phyloP scores from a whole-genome alignment of 805 yeast species.

The Pichia paraexigua region DNA sequence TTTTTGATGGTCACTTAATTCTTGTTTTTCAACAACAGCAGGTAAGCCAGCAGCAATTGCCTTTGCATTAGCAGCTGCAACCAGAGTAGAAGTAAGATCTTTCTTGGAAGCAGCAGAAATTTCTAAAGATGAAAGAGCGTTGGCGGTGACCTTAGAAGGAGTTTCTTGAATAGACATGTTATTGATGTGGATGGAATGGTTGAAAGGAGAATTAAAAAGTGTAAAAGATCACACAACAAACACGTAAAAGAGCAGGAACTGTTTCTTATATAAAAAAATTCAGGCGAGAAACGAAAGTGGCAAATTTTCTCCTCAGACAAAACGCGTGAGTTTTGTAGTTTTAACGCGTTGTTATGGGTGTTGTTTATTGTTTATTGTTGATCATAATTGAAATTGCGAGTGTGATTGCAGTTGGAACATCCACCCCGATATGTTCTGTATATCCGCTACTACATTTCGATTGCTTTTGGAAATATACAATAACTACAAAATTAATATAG shows the following conservation, averaged over 20 bases:
- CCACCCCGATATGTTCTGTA: not conserved
- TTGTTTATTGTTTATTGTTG: not conserved
- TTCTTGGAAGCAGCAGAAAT: conserved; percentile 33
- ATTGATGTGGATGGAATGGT: not conserved
- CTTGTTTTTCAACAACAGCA: conserved; percentile 14
- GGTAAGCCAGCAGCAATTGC: conserved; percentile 18
- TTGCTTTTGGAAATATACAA: not conserved
- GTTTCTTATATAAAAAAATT: not conserved
- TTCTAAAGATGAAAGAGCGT: conserved; percentile 45
- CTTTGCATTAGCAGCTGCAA: conserved; percentile 34
- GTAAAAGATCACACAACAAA: not conserved
- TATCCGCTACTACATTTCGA: not conserved
- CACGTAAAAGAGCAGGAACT: not conserved
- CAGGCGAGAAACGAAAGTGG: not conserved
- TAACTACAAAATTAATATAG: not conserved
- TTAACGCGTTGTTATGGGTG: not conserved
- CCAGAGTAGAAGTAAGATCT: conserved; percentile 34
- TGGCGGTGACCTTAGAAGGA: conserved; percentile 59
- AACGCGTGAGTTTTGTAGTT: not conserved
- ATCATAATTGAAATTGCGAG: no score
- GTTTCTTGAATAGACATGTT: conserved; percentile 55
- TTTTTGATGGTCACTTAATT: conserved; percentile 37
- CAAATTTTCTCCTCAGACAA: not conserved
- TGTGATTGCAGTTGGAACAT: not conserved
- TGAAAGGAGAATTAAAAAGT: not conserved